Conservation (phyloP, 2,329 filamentous ascomycete species). For the Calycina herbarum region DNA sequence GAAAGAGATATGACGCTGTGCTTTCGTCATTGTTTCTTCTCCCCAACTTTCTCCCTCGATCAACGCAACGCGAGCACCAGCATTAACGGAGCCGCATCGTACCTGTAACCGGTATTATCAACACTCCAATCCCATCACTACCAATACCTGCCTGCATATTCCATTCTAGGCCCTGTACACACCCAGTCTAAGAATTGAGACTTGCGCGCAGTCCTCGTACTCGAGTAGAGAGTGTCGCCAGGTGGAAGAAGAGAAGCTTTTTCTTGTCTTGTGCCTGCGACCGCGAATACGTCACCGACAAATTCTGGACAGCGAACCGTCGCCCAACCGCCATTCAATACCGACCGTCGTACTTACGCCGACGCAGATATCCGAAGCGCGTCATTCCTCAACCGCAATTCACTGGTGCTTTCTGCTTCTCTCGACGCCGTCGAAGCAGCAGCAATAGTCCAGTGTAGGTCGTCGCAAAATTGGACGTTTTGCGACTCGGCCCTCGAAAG, state of each 20-base stretch:
- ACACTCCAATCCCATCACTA: background rate
- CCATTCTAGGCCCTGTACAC: background rate
- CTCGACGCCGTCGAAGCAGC: background rate
- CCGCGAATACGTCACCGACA: slow-evolving; percentile 1
- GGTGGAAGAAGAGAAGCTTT: background rate
- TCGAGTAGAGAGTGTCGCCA: background rate
- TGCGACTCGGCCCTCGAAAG: slow-evolving; percentile 3
- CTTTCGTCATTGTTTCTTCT: background rate
- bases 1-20: background rate
- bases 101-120: slow-evolving; percentile 1
- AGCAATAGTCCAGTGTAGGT: background rate
- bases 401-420: background rate
- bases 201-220: background rate
- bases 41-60: slow-evolving; percentile 2
- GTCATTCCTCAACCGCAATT: background rate
- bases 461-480: background rate
- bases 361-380: slow-evolving; percentile 3
- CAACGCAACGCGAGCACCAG: background rate
- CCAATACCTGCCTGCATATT: background rate
- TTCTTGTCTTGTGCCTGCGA: background rate
- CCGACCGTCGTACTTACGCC: background rate
- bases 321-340: too few species aligned
- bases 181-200: background rate
- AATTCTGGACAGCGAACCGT: background rate
- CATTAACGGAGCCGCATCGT: background rate